Evolutionary conservation across 1,284 basidiomycete genomes (phyloP).

Genomic region (Puccinia coronata): DNA sequence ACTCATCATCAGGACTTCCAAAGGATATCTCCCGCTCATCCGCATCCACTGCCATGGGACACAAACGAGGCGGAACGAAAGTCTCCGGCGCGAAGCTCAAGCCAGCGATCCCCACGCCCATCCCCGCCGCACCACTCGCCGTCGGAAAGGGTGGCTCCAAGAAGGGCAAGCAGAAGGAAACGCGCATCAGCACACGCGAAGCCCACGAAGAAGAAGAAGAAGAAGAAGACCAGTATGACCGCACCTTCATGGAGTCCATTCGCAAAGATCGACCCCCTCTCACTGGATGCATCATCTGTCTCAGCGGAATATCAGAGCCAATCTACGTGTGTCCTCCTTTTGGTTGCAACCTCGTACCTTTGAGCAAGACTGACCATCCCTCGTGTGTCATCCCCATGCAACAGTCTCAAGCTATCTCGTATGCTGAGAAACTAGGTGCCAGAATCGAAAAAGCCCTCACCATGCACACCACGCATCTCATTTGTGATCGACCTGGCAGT

Average conservation of each 20-base stretch:
- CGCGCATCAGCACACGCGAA: neutral
- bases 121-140: neutral
- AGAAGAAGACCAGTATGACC: conserved; percentile 38
- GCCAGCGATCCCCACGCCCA: conserved; percentile 24
- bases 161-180: conserved; percentile 30
- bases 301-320: conserved; percentile 41
- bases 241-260: conserved; percentile 37
- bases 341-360: neutral
- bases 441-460: conserved; percentile 38
- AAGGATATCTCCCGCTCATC: neutral
- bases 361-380: neutral
- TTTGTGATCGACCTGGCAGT: conserved; percentile 47
- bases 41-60: conserved; percentile 29
- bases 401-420: conserved; percentile 33
- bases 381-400: neutral
- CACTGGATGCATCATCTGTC: conserved; percentile 37
- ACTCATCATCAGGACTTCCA: too few species aligned
- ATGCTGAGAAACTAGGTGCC: conserved; percentile 45
- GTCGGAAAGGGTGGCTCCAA: neutral
- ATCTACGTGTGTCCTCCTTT: conserved; percentile 11
- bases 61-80: conserved; percentile 48
- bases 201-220: conserved; percentile 20
- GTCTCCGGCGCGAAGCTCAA: conserved; percentile 41
- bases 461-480: conserved; percentile 43
- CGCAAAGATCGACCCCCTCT: conserved; percentile 36